phyloP scores from a whole-genome alignment of 495 filamentous ascomycete species.

The Halenospora varia region DNA sequence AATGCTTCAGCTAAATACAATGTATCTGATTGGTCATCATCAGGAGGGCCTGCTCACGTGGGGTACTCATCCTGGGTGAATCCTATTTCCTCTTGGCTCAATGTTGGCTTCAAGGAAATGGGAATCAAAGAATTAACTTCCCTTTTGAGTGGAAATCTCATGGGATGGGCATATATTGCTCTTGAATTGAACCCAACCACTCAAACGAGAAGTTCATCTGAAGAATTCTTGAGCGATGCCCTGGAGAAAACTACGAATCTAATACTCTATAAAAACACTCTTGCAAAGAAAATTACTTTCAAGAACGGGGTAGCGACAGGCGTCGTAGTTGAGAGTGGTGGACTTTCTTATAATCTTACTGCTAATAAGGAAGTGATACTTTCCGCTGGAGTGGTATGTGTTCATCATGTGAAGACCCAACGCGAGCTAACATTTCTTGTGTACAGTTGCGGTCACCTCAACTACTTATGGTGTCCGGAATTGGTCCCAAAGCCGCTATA shows the following conservation, averaged over 20 bases:
- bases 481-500: slow-evolving; percentile 50
- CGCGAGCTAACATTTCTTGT: too few species aligned
- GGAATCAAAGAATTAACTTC: neutral
- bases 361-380: slow-evolving; percentile 52
- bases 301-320: slow-evolving; percentile 41
- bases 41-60: too few species aligned
- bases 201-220: slow-evolving; percentile 33
- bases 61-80: too few species aligned
- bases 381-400: slow-evolving; percentile 52
- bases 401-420: too few species aligned
- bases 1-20: slow-evolving; percentile 33
- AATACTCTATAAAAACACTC: slow-evolving; percentile 3
- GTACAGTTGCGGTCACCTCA: slow-evolving; percentile 59
- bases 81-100: too few species aligned
- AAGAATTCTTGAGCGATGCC: slow-evolving; percentile 28
- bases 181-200: slow-evolving; percentile 16
- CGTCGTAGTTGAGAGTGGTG: slow-evolving; percentile 31
- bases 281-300: slow-evolving; percentile 22
- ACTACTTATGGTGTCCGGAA: slow-evolving; percentile 54
- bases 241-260: neutral
- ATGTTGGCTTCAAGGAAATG: too few species aligned
- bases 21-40: slow-evolving; percentile 39
- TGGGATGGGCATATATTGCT: too few species aligned
- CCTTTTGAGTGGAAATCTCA: neutral
- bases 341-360: slow-evolving; percentile 30